Base-by-base conservation (phyloP, 2,329 filamentous ascomycete genomes). In the Ophiobolus disseminans region DNA sequence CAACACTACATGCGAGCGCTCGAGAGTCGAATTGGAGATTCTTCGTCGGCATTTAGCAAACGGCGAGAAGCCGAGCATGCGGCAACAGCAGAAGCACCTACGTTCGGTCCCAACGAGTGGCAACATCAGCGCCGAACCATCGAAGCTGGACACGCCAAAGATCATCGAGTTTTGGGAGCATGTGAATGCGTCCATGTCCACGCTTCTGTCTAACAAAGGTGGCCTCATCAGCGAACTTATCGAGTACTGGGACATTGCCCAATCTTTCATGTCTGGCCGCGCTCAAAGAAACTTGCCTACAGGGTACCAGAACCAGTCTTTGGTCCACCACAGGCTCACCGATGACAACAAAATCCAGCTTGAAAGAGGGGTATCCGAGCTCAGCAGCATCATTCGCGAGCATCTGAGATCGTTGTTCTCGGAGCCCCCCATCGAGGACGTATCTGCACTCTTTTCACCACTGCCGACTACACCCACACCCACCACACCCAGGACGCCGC, bases 141-240 rank as follows among this genome's bases (percentile, higher is more conserved):
- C 63, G 2, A 83, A 86, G 9, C 81, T 91, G n/a, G 94, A 99
- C 70, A 85, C 87, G 0, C 76, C 87, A 2, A 87, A 93, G 37
- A 82, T 97, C 11, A 82, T 96, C 55, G 91, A 96, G 59, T 82
- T 97, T 51, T 99, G 94, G 94, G 92, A 97, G 64, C 90, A 92
- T 69, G 86, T 96, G 55, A 78, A 90, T 50, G 78, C 82, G 0
- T 94, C 91, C 54, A 72, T 97, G 51, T 86, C 78, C 8, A 84
- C 82, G 32, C 80, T 99, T 30, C 78, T 99, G 0, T 92, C 91
- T 0, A 76, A 80, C 5, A 78, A 86, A 5, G 86, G 87, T 54
- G 94, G 94, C 3, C 81, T 97, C 13, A 78, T 99, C 5, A 91
- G 91, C 0, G 94, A 99, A 70, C 83, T 97, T 1, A 76, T 96